Conservation (phyloP, 495 filamentous ascomycete genomes). For the Mycothermus thermophilus region DNA sequence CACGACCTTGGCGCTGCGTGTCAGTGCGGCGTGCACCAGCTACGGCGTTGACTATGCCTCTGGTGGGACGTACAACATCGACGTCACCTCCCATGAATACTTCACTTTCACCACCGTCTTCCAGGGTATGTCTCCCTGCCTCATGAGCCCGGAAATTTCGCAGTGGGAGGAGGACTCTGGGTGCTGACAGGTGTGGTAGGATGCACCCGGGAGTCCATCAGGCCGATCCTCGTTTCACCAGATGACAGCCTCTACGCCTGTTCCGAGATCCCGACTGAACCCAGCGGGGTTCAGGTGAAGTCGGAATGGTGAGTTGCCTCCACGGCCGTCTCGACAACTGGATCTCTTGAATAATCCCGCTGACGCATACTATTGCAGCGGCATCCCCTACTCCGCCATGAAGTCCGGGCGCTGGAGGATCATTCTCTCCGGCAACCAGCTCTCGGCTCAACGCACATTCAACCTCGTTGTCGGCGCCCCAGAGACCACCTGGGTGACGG, state of each 20-base stretch:
- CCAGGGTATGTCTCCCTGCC: no score
- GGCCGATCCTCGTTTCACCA: conserved; percentile 27
- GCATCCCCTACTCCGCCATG: conserved; percentile 29
- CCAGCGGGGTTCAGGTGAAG: conserved; percentile 22
- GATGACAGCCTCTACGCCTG: conserved; percentile 23
- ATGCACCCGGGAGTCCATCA: conserved; percentile 26
- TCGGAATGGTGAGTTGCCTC: conserved; percentile 29
- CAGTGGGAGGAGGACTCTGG: no score
- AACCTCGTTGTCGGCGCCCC: conserved; percentile 23
- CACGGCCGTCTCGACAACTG: no score
- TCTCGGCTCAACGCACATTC: conserved; percentile 27
- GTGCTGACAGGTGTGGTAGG: no score
- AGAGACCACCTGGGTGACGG: conserved; percentile 23
- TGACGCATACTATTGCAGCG: no score
- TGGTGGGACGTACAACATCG: conserved; percentile 30
- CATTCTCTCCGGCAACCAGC: conserved; percentile 22
- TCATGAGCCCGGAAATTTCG: no score
- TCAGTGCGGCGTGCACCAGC: conserved; percentile 22
- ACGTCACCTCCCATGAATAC: conserved; percentile 25
- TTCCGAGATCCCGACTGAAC: conserved; percentile 24
- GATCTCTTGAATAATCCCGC: no score
- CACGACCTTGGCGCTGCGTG: conserved; percentile 14
- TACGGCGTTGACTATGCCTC: conserved; percentile 32
- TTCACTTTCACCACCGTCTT: conserved; percentile 31
- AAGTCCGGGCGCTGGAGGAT: conserved; percentile 28